Evolutionary conservation across 306 rosid genomes (phyloP).

Genomic region (Acmispon strigosus): DNA sequence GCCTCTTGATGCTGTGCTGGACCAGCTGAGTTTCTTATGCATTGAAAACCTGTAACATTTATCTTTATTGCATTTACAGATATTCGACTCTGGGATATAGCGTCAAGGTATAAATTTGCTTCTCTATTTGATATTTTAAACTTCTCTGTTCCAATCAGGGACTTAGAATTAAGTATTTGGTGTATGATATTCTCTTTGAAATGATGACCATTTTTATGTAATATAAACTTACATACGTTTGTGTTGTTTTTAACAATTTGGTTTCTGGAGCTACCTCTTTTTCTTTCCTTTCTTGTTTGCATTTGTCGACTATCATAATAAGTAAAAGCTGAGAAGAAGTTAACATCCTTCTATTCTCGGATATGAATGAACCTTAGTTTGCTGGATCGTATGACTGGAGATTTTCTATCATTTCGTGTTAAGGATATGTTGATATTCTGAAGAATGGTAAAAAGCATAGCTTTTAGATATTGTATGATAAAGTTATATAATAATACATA

Average conservation of each 20-base stretch:
- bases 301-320: not conserved
- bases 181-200: not conserved
- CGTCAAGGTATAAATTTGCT: slow-evolving; percentile 52
- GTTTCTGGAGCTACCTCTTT: not conserved
- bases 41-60: not conserved
- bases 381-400: slow-evolving; percentile 1
- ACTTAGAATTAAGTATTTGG: too few relatives aligned
- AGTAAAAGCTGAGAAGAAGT: not conserved
- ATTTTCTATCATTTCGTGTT: not conserved
- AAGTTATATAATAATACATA: not conserved
- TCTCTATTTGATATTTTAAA: not conserved
- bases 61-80: slow-evolving; percentile 42
- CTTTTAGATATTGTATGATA: not conserved
- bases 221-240: not conserved
- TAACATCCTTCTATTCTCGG: not conserved
- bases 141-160: too few relatives aligned
- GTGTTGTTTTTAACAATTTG: not conserved
- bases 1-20: not conserved
- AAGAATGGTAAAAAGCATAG: not conserved
- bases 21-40: not conserved
- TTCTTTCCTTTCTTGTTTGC: not conserved
- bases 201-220: not conserved
- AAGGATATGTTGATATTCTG: not conserved
- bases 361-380: not conserved
- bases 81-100: slow-evolving; percentile 90